Base-by-base conservation (phyloP, 202 grass and related monocot genomes). In the Digitaria exilis region DNA sequence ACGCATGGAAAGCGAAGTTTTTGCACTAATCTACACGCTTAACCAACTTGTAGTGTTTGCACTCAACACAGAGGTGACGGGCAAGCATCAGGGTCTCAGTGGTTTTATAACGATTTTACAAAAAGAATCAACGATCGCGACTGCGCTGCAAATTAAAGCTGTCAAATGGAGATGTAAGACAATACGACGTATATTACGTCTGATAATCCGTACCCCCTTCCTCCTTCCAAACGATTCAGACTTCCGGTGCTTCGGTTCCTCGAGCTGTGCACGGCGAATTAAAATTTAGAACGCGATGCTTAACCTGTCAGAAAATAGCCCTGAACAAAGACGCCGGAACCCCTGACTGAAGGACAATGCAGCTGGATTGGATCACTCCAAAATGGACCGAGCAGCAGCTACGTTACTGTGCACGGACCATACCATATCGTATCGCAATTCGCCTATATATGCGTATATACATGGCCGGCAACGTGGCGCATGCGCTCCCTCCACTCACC, bases 11-110 rank as follows among this genome's bases (percentile, higher is more conserved):
- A 29, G 17, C n/a, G 41, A 60, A 50, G 69, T 58, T 11, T 67
- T 29, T 35, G 71, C 62, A 11, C 19, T 59, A 44, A 17, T 28
- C 56, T 63, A 29, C 80, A 83, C 86, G 46, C 66, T 65, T 34
- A 79, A 79, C 25, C 60, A 72, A 48, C 56, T 78, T 41, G 41
- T 76, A 18, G 43, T 25, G 65, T 32, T 9, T 57, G 50, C 8
- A 84, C 35, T 15, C 30, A 2, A 13, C n/a, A 39, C 37, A 39
- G 14, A 28, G 28, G 45, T 42, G 52, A 4, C 11, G 21, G 29
- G 12, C 18, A 52, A 28, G 46, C 13, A n/a, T 29, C 69, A 58
- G 50, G 50, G 6, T 18, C 50, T 52, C 50, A 12, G 19, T 12
- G 61, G 14, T 31, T 32, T 6, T 4, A 39, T 39, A 48, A 32